Conservation (phyloP, 2,329 filamentous ascomycete genomes). For the Elsinoe fawcettii region DNA sequence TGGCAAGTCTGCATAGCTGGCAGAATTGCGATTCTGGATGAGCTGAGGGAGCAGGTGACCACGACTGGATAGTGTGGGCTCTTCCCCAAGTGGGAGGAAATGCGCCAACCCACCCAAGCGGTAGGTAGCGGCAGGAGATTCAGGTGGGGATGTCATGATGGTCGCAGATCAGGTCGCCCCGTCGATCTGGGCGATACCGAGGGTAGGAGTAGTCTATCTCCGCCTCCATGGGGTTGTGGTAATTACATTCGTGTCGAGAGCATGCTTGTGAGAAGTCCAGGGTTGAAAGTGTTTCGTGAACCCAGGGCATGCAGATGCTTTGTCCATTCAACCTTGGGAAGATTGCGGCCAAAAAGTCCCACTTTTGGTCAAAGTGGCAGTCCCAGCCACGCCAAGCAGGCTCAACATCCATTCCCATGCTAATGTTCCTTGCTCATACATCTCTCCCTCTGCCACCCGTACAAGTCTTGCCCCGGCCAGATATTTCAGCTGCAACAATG, state of each 20-base stretch:
- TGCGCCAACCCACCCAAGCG: conserved; percentile 31
- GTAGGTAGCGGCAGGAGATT: conserved; percentile 2
- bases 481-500: neutral
- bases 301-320: no score
- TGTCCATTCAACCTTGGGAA: conserved; percentile 5
- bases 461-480: no score
- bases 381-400: neutral
- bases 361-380: neutral
- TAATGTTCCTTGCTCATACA: neutral
- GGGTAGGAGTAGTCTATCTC: neutral
- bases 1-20: conserved; percentile 20
- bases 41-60: conserved; percentile 36
- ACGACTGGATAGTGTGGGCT: conserved; percentile 36
- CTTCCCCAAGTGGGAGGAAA: conserved; percentile 37
- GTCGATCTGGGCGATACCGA: neutral
- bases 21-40: conserved; percentile 23
- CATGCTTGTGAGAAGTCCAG: no score
- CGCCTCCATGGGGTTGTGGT: no score
- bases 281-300: no score
- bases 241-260: no score
- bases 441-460: no score
- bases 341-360: neutral
- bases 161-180: neutral
- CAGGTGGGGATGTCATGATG: conserved; percentile 7
- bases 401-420: neutral